Percentiles rank a stretch among this genome's conserved stretches.
phyloP scores from a whole-genome alignment of 495 filamentous ascomycete species.

The Cercophora newfieldiana region DNA sequence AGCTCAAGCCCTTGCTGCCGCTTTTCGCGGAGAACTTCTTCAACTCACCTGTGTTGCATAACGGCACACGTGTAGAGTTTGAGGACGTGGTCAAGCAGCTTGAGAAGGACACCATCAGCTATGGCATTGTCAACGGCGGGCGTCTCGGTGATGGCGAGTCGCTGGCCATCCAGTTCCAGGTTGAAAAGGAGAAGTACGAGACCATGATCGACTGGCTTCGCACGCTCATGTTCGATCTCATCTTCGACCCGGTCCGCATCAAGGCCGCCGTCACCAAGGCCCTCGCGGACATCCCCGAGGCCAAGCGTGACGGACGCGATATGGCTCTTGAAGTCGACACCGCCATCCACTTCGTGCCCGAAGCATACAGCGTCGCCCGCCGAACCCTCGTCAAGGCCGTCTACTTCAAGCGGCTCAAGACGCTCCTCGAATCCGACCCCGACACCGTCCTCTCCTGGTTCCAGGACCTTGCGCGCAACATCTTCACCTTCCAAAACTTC shows the following conservation, averaged over 20 bases:
- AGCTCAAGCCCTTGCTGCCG: constrained; percentile 76
- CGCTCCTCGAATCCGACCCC: constrained; percentile 70
- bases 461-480: constrained; percentile 67
- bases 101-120: constrained; percentile 87
- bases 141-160: constrained; percentile 75
- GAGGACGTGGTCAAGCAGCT: constrained; percentile 87
- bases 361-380: constrained; percentile 73
- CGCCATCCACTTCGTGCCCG: constrained; percentile 72
- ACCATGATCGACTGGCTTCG: constrained; percentile 81
- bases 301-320: constrained; percentile 81
- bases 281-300: constrained; percentile 87
- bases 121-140: constrained; percentile 64
- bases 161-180: constrained; percentile 75
- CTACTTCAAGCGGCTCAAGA: constrained; percentile 81
- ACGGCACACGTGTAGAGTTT: constrained; percentile 78
- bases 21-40: constrained; percentile 93
- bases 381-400: constrained; percentile 84
- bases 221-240: constrained; percentile 79
- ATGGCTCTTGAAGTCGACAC: constrained; percentile 76
- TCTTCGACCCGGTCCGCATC: constrained; percentile 81
- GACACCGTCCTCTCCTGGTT: constrained; percentile 71
- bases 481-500: constrained; percentile 81
- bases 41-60: constrained; percentile 78
- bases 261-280: constrained; percentile 83
- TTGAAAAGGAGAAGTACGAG: constrained; percentile 85